Percentiles rank a stretch among this genome's conserved stretches.
phyloP scores from a whole-genome alignment of 2,329 filamentous ascomycete species.

The Aspergillus jensenii region DNA sequence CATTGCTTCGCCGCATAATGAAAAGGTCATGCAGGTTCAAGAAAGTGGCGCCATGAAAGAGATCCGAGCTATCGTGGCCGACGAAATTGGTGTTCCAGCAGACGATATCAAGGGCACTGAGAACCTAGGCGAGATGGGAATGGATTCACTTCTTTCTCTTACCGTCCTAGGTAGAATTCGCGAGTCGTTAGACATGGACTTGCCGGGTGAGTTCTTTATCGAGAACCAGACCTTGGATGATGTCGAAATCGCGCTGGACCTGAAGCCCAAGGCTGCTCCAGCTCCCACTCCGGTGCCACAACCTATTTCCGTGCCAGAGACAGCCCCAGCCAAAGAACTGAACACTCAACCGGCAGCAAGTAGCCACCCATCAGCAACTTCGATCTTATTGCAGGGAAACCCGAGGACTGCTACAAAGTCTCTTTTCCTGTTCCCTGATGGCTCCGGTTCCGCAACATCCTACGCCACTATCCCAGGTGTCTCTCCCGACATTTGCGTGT shows the following conservation, averaged over 20 bases:
- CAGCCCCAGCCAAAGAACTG: constrained; percentile 22
- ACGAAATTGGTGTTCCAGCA: constrained; percentile 45
- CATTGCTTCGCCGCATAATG: constrained; percentile 27
- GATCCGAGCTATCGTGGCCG: constrained; percentile 42
- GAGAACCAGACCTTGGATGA: constrained; percentile 44
- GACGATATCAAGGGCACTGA: constrained; percentile 41
- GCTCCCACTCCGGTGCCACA: constrained; percentile 10
- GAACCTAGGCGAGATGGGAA: constrained; percentile 45
- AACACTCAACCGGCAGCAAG: constrained; percentile 9
- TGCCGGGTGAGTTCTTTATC: constrained; percentile 45
- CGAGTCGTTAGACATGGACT: constrained; percentile 42
- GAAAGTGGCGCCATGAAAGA: constrained; percentile 38
- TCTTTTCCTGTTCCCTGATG: constrained; percentile 46
- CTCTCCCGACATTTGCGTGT: constrained; percentile 41
- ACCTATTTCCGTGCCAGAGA: constrained; percentile 23
- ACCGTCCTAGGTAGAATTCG: constrained; percentile 47
- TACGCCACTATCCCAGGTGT: constrained; percentile 45
- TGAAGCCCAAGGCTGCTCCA: constrained; percentile 36
- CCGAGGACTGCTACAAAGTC: constrained; percentile 43
- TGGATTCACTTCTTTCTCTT: constrained; percentile 48
- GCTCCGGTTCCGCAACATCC: constrained; percentile 48
- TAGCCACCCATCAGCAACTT: constrained; percentile 40
- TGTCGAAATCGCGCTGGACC: constrained; percentile 38
- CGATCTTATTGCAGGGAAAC: constrained; percentile 44
- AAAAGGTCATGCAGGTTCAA: constrained; percentile 24